A percentile compares a stretch with the other conserved stretches of the same genome.
Evolutionary conservation across 2,329 filamentous ascomycete genomes (phyloP).

Genomic region (Talaromyces sp.): DNA sequence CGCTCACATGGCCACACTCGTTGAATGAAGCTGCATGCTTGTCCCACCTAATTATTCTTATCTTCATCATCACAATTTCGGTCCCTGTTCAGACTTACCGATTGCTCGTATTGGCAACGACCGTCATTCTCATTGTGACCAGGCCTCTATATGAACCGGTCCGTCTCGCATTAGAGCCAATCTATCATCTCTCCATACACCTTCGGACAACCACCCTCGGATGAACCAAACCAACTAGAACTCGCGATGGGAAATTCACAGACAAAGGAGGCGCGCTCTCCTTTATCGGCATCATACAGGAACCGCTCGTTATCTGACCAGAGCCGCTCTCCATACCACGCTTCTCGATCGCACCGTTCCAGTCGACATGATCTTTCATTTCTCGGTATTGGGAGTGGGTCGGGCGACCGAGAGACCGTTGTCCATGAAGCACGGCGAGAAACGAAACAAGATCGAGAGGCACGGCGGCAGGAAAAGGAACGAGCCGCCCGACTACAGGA

Average conservation of each 20-base stretch:
- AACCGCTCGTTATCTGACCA: slow-evolving; percentile 30
- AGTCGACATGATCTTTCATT: slow-evolving; percentile 59
- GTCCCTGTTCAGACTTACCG: not conserved
- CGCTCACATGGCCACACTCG: slow-evolving; percentile 30
- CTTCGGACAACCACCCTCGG: not conserved
- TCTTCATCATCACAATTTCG: not conserved
- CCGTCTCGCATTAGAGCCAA: slow-evolving; percentile 3
- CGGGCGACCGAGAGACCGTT: slow-evolving; percentile 48
- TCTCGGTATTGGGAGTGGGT: slow-evolving; percentile 50
- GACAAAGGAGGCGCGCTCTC: slow-evolving; percentile 44
- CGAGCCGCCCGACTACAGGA: slow-evolving; percentile 72
- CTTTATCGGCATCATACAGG: slow-evolving; percentile 27
- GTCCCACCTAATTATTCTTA: not conserved
- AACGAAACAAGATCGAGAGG: slow-evolving; percentile 87
- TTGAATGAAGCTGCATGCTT: not conserved
- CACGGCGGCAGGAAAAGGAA: slow-evolving; percentile 78
- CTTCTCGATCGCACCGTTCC: slow-evolving; percentile 47
- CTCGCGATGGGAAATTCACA: slow-evolving; percentile 45
- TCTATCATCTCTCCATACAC: not conserved
- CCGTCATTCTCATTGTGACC: not conserved
- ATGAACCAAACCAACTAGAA: not conserved
- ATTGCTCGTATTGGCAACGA: not conserved
- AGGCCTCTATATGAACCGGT: not conserved
- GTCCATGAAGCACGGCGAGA: slow-evolving; percentile 65
- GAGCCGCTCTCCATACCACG: slow-evolving; percentile 30